Base-by-base conservation (phyloP, 2,329 filamentous ascomycete genomes). In the Alternaria sp. region DNA sequence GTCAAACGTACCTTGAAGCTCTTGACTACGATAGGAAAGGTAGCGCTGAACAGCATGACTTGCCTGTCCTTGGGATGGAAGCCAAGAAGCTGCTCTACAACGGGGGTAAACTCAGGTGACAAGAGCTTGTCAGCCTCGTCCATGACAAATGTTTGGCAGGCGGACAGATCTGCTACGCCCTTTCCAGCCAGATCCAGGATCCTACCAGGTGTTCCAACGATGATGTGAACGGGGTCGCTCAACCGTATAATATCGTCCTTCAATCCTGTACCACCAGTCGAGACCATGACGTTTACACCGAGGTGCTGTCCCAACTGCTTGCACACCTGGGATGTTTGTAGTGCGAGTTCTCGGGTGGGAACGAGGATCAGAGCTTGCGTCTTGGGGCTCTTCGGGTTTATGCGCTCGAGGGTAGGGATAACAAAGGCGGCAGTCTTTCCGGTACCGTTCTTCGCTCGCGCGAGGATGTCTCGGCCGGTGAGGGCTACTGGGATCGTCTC, bases 31-130 rank as follows among this genome's bases (percentile, higher is more conserved):
- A 98, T 84, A 18, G 96, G 96, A 82, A 99, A 99, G 5, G 96
- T 99, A 64, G 96, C 96, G 73, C 93, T 97, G 85, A 99, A 99
- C 65, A 99, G 90, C 96, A 99, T 99, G 76, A 99, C 94, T 83
- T 99, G 96, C 63, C 96, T 92, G 78, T 99, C 95, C 81, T 96
- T 97, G 67, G 96, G 95, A 80, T 97, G 95, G 83, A 97, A 97
- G 69, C 92, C 91, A 54, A 99, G 87, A 21, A 99, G 87, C 80
- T 99, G 94, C 82, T 99, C 96, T 71, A 99, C 97, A 68, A 97
- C 94, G 25, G 95, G 94, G 7, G 96, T 99, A 79, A 99, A 99
- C 79, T 99, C 96, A 63, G 93, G 89, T 7, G 96, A 99, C 55
- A 99, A 88, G 65, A 99, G 89, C 85, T 99, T 99, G 83, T 99